phyloP scores from a whole-genome alignment of 2,329 filamentous ascomycete species.

The Grosmannia penicillata region DNA sequence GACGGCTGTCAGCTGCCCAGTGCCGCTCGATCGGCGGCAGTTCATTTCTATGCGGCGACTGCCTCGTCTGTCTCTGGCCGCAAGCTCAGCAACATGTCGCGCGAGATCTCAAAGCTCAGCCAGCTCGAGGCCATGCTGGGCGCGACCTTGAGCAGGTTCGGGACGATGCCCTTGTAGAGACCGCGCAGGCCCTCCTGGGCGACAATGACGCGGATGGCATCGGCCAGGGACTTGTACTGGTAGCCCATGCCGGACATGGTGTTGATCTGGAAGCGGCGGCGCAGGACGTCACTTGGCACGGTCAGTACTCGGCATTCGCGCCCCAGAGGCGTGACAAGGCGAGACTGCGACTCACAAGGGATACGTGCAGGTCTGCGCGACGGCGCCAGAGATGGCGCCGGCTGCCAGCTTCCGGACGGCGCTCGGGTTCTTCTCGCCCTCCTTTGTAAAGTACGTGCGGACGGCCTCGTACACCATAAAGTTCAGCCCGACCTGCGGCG shows the following conservation, averaged over 20 bases:
- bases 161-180: conserved; percentile 90
- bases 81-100: conserved; percentile 65
- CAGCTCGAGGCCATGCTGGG: conserved; percentile 98
- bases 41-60: conserved; percentile 1
- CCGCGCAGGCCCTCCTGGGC: conserved; percentile 70
- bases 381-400: conserved; percentile 85
- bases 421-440: conserved; percentile 72
- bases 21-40: too few relatives aligned
- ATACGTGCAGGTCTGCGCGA: conserved; percentile 96
- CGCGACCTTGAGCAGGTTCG: conserved; percentile 91
- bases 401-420: conserved; percentile 71
- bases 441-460: conserved; percentile 68
- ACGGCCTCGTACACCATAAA: conserved; percentile 97
- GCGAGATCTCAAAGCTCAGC: conserved; percentile 89
- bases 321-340: background rate
- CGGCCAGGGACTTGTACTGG: conserved; percentile 74
- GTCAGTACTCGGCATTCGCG: background rate
- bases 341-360: conserved; percentile 61
- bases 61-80: conserved; percentile 25
- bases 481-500: conserved; percentile 67
- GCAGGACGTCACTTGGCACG: conserved; percentile 61
- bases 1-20: too few relatives aligned
- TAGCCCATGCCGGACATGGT: conserved; percentile 99
- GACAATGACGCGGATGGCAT: conserved; percentile 72
- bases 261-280: conserved; percentile 93